Evolutionary conservation across 2,329 filamentous ascomycete genomes (phyloP).

Genomic region (Sarocladium strictum): DNA sequence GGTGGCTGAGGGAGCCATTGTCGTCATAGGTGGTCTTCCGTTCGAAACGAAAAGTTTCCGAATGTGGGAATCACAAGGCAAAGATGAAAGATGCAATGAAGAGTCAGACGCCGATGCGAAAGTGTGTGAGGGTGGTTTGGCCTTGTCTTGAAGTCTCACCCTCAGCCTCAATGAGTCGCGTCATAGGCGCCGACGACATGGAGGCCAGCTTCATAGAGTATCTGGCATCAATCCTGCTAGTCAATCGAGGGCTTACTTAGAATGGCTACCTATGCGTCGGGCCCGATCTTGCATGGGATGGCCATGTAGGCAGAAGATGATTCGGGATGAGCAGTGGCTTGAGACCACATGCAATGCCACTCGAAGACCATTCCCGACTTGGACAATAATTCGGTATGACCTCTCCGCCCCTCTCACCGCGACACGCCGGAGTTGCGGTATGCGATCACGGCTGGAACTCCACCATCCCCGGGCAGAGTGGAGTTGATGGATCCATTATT

Average conservation of each 20-base stretch:
- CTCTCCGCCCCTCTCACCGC: background rate
- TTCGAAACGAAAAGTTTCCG: background rate
- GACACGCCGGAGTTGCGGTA: background rate
- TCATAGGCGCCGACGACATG: background rate
- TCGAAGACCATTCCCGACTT: background rate
- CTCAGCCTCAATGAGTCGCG: slow-evolving; percentile 2
- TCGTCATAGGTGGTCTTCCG: background rate
- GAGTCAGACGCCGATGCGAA: background rate
- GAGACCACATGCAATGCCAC: background rate
- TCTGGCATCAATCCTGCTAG: background rate
- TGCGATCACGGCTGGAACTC: background rate
- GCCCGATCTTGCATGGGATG: no score
- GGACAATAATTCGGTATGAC: background rate
- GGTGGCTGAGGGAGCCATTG: slow-evolving; percentile 4
- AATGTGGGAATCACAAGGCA: no score
- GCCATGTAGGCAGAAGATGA: no score
- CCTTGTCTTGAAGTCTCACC: no score
- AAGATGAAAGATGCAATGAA: background rate
- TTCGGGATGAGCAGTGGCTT: no score
- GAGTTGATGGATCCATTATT: background rate
- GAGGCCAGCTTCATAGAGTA: background rate
- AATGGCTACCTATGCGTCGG: background rate
- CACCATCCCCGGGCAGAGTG: background rate
- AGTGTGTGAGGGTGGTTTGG: background rate
- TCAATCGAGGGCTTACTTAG: background rate